phyloP scores from a whole-genome alignment of 1,284 basidiomycete genomes.

The Termitomyces sp. region DNA sequence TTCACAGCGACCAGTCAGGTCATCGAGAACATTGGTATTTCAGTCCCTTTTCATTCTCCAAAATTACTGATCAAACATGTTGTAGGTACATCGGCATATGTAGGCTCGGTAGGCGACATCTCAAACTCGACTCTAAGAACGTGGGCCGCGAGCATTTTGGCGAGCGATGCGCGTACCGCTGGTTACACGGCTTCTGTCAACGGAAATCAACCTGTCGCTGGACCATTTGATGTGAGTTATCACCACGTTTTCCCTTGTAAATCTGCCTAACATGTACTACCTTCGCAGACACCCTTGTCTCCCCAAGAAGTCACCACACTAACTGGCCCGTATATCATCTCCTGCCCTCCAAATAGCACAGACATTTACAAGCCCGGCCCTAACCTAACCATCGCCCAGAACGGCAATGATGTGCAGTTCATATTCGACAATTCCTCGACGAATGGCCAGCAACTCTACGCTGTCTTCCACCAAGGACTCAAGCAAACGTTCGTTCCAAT shows the following conservation, averaged over 20 bases:
- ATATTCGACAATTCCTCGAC: slow-evolving; percentile 5
- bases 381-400: slow-evolving; percentile 2
- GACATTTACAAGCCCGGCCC: slow-evolving; percentile 7
- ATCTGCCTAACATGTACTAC: too few species aligned
- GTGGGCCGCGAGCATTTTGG: slow-evolving; percentile 10
- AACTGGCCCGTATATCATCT: slow-evolving; percentile 7
- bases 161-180: slow-evolving; percentile 10
- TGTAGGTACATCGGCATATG: slow-evolving; percentile 37
- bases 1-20: slow-evolving; percentile 11
- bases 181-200: slow-evolving; percentile 9
- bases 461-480: slow-evolving; percentile 28
- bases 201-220: slow-evolving; percentile 5
- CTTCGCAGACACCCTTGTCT: slow-evolving; percentile 10
- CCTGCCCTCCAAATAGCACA: slow-evolving; percentile 11
- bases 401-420: slow-evolving; percentile 10
- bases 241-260: neutral
- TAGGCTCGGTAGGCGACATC: slow-evolving; percentile 30
- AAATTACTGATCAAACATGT: neutral
- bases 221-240: slow-evolving; percentile 10
- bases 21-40: slow-evolving; percentile 11
- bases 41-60: neutral
- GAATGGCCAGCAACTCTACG: slow-evolving; percentile 15
- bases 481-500: slow-evolving; percentile 20
- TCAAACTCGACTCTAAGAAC: slow-evolving; percentile 9
- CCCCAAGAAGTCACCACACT: slow-evolving; percentile 13